Evolutionary conservation across 2,329 filamentous ascomycete species (phyloP).

Genomic region (Domatiomyces catenatus): DNA sequence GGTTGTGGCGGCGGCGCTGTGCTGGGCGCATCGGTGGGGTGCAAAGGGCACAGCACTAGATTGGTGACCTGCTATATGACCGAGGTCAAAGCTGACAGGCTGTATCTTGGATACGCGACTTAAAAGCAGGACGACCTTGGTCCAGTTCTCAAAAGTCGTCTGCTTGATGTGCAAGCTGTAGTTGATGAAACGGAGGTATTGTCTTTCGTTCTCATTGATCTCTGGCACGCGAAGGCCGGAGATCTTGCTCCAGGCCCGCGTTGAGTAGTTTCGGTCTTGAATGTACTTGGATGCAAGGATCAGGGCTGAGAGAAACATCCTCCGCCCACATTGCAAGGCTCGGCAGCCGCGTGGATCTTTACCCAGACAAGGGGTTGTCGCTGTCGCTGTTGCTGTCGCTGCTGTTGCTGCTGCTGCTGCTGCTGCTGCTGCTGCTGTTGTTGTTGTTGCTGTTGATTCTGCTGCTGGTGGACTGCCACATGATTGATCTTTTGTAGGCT

Average conservation of each 20-base stretch:
- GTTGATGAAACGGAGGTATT: constrained; percentile 74
- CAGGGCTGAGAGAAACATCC: constrained; percentile 90
- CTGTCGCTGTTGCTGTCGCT: background rate
- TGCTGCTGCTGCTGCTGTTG: too few relatives aligned
- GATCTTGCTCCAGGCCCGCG: constrained; percentile 96
- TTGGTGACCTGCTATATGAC: background rate
- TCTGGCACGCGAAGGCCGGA: constrained; percentile 85
- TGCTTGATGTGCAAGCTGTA: constrained; percentile 94
- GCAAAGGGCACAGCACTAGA: background rate
- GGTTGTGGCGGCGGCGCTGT: background rate
- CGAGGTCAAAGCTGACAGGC: constrained; percentile 2
- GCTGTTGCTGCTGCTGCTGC: too few relatives aligned
- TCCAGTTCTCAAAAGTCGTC: constrained; percentile 79
- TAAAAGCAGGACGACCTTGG: constrained; percentile 63
- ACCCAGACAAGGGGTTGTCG: too few relatives aligned
- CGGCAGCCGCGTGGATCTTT: constrained; percentile 34
- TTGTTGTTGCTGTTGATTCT: too few relatives aligned
- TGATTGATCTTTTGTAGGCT: constrained; percentile 71
- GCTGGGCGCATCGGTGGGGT: background rate
- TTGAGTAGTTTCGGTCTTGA: constrained; percentile 94
- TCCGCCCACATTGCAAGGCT: constrained; percentile 83
- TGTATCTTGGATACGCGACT: constrained; percentile 11
- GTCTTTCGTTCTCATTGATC: constrained; percentile 93
- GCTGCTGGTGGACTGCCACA: constrained; percentile 38
- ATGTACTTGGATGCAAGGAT: constrained; percentile 96